Evolutionary conservation across 768 basidiomycete species (phyloP).

Genomic region (Trametes elegans): DNA sequence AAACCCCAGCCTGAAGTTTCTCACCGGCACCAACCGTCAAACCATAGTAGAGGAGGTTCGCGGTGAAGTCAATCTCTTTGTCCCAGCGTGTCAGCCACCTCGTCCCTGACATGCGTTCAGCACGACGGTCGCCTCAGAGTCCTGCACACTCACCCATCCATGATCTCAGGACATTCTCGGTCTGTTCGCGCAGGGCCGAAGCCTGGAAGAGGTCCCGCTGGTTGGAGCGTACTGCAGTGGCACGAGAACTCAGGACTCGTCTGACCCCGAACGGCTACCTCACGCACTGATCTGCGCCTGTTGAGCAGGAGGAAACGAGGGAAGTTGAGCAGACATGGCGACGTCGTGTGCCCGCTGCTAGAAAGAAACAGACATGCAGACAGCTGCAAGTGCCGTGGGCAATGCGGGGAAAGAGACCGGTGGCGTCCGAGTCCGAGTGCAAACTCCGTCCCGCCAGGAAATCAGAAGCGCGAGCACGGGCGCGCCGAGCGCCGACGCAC

Average conservation of each 20-base stretch:
- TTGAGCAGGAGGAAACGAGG: slow-evolving; percentile 68
- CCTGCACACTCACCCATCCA: slow-evolving; percentile 60
- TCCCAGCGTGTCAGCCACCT: slow-evolving; percentile 80
- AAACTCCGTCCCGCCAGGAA: too few relatives aligned
- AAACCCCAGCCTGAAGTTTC: slow-evolving; percentile 3
- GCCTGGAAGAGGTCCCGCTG: slow-evolving; percentile 82
- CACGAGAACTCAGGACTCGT: neutral
- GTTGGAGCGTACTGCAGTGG: slow-evolving; percentile 68
- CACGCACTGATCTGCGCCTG: slow-evolving; percentile 88
- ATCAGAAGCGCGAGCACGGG: too few relatives aligned
- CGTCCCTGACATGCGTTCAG: slow-evolving; percentile 51
- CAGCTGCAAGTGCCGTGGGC: slow-evolving; percentile 2
- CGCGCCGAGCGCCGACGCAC: slow-evolving; percentile 6
- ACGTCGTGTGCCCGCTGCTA: slow-evolving; percentile 7
- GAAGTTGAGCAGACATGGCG: slow-evolving; percentile 28
- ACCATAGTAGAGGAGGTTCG: slow-evolving; percentile 70
- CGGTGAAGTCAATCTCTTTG: slow-evolving; percentile 69
- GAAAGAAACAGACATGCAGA: too few relatives aligned
- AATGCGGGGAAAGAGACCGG: slow-evolving; percentile 6
- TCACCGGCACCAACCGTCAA: slow-evolving; percentile 74
- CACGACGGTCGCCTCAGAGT: slow-evolving; percentile 3
- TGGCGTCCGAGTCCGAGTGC: slow-evolving; percentile 8
- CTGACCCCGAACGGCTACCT: too few relatives aligned
- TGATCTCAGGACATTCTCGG: slow-evolving; percentile 69
- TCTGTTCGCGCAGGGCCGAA: slow-evolving; percentile 69